These are phyloP conservation scores for Golubevia pallescens DNA, from an alignment of 1,284 basidiomycete genomes.

Conservation along the genomic window DNA sequence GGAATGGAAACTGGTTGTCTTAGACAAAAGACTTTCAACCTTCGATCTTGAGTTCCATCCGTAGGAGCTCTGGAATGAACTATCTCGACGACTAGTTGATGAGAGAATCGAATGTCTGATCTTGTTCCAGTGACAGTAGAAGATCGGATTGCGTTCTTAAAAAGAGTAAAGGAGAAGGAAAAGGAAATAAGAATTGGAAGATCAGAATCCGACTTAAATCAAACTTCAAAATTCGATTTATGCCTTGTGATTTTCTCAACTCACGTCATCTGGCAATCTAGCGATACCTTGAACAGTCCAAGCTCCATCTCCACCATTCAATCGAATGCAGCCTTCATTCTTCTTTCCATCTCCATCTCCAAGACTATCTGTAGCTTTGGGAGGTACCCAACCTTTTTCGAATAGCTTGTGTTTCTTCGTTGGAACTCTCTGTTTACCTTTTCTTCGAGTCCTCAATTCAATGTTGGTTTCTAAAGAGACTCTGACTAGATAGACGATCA, in stretches of 20 bases:
- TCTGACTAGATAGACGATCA: slow-evolving; percentile 59
- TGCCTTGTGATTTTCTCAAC: not conserved
- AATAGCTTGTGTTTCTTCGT: slow-evolving; percentile 56
- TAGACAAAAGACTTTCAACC: slow-evolving; percentile 59
- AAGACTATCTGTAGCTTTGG: slow-evolving; percentile 41
- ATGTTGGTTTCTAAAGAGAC: slow-evolving; percentile 57
- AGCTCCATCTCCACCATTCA: slow-evolving; percentile 35
- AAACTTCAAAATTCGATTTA: not conserved
- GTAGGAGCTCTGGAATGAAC: slow-evolving; percentile 44
- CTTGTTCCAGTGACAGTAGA: slow-evolving; percentile 47
- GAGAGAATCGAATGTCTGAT: slow-evolving; percentile 49
- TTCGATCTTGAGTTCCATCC: slow-evolving; percentile 22
- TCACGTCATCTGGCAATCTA: slow-evolving; percentile 54
- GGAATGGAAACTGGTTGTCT: slow-evolving; percentile 54
- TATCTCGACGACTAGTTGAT: slow-evolving; percentile 57
- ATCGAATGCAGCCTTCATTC: slow-evolving; percentile 46
- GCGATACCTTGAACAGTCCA: slow-evolving; percentile 62
- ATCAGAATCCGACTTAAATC: not conserved
- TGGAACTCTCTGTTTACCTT: slow-evolving; percentile 49
- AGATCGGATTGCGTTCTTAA: slow-evolving; percentile 43
- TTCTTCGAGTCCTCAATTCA: slow-evolving; percentile 46
- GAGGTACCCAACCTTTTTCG: slow-evolving; percentile 56
- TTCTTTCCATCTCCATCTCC: slow-evolving; percentile 41
- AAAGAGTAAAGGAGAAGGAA: not conserved
- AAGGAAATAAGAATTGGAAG: not conserved